Base-by-base conservation (phyloP, 1,284 basidiomycete species). In the Cutaneotrichosporon cyanovorans region DNA sequence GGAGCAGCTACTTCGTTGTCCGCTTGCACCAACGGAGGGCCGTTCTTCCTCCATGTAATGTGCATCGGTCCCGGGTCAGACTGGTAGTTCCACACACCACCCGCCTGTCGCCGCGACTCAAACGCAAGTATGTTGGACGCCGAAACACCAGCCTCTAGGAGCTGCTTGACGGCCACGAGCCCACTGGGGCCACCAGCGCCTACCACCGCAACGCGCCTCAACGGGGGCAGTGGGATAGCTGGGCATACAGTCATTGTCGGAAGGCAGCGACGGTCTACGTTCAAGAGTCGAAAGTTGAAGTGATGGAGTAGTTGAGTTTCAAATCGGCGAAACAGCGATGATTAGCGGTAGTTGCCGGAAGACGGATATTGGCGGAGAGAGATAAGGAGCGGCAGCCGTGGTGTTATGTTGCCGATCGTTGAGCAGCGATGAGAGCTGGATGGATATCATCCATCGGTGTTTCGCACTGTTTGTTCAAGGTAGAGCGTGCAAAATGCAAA, bases 161-260 rank as follows among this genome's bases (percentile, higher is more conserved):
- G 50, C 45, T 75, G 71, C 37, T 69, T 64, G 7, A 70, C 60
- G 20, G 69, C 68, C 0, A 68, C 61, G 11, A 77, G 57, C 0
- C 74, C 74, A 0, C 68, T 57, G 15, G 70, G 62, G 1, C 57
- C 57, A 12, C 75, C 74, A 0, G 62, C 71, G 12, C 75, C 74
- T 15, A 76, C 65, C 28, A 76, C 56, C 5, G 71, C 73, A 16
- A 75, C 58, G 20, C 62, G 53, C 5, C 50, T 54, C 4, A 59
- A 41, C 2, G 53, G 46, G 10, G 57, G 57, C 0, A 58, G 50
- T n/a, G 57, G 45, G 18, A 58, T 46, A 16, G 52, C 23, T 6
- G 52, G 55, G 8, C 44, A 40, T 30, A 47, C 15, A 15, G 38
- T 34, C 32, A 31, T 37, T 11, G 25, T n/a, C 25, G 7, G 8